Evolutionary conservation across 192 early-diverging fungal genomes (phyloP), one percentile per base, ranked within the genome.

Genomic region (Entrophospora sp.): DNA sequence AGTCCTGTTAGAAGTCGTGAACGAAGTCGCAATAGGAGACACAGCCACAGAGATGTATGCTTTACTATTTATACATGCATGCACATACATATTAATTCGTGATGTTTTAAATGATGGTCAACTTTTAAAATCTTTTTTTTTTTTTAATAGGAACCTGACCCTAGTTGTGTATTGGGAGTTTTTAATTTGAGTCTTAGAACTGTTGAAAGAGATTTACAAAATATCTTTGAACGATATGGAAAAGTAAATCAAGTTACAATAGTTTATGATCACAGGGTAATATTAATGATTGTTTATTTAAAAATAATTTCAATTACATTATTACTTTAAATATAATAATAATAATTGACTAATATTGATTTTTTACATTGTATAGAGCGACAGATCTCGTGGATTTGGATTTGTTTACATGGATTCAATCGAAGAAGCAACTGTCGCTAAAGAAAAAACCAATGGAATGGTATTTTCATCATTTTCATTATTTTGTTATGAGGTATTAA

Each of bases 171-270:
- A 37, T 71, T 89, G 36, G 87, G 87, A 51, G 87, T 89, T 8
- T 89, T 89, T 73, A 85, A 84, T 18, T 70, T 89, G 51, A 85
- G 79, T 66, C 71, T 84, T 32, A 64, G 73, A 37, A 89, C 87
- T 1, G 62, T 59, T 14, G 82, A 85, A 57, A 61, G 63, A 12
- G 87, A 89, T 66, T 71, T 89, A 69, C 76, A 88, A 59, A 64
- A 20, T 12, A 66, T 66, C 20, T 89, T 89, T 69, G 71, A 73
- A 18, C 64, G 77, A 36, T 85, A 74, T 75, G 87, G 87, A 22
- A 25, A 53, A 28, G 68, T 87, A 40, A 79, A 85, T 44, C 80
- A 77, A 37, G 78, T 87, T 18, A 75, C 67, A 4, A 71, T 88
- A 59, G 83, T 88, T n/a, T 78, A 83, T 51, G 83, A 88, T 61